These are phyloP conservation scores for Bisporella sp. DNA, from an alignment of 2,329 filamentous ascomycete species.

Conservation along the genomic window DNA sequence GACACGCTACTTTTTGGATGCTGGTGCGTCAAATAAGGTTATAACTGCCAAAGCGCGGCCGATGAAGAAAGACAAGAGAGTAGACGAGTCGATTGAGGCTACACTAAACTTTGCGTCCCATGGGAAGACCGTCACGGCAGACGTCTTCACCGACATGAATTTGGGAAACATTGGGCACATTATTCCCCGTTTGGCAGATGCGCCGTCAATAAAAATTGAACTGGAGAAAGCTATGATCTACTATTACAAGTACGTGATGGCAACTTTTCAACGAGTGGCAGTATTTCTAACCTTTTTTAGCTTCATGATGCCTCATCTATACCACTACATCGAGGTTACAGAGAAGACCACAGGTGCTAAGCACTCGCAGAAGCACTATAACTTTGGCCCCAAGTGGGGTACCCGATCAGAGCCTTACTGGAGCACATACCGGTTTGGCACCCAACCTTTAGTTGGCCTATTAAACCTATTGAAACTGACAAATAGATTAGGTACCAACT, in stretches of 20 bases:
- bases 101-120: background rate
- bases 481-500: slow-evolving; percentile 1
- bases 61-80: slow-evolving; percentile 2
- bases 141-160: background rate
- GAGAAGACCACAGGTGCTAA: too few relatives aligned
- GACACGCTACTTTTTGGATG: background rate
- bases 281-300: background rate
- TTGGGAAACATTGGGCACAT: background rate
- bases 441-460: background rate
- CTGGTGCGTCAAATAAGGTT: slow-evolving; percentile 1
- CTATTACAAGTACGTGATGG: background rate
- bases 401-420: background rate
- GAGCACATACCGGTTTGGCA: background rate
- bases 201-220: background rate
- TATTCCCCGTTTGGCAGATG: background rate
- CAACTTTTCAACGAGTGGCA: too few relatives aligned
- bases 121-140: background rate
- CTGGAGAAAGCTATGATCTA: background rate
- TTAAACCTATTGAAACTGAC: background rate
- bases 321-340: too few relatives aligned
- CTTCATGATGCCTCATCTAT: too few relatives aligned
- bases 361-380: too few relatives aligned
- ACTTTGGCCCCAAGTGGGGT: background rate
- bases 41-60: background rate
- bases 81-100: slow-evolving; percentile 1